Base-by-base conservation (phyloP, 495 filamentous ascomycete genomes). In the Paragyromitra xinjiangensis region DNA sequence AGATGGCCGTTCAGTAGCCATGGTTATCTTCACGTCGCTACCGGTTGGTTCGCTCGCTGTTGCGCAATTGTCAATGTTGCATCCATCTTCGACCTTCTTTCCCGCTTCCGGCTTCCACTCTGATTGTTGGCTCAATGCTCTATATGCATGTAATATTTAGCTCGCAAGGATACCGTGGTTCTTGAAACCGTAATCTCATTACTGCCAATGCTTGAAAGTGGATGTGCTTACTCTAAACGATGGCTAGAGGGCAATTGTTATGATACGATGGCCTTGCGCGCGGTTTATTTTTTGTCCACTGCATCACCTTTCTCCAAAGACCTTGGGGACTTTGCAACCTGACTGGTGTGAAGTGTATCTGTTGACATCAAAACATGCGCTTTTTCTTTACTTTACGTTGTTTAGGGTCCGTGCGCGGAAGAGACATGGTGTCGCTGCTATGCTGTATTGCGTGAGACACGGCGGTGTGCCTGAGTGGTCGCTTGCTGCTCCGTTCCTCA, bases 51-150 rank as follows among this genome's bases (percentile, higher is more conserved):
- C 34, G 37, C 7, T 69, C 34, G 37, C 55, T 62, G 56, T 75
- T 75, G 58, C 65, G 44, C 68, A 62, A 71, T 61, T 69, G 34
- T 11, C 29, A 66, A 53, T 63, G 62, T 39, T 19, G 26, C 67
- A 73, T 56, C 29, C 65, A 69, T 64, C 64, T 42, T 70, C 45
- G 12, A 63, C 19, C 68, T 40, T 69, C 69, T 61, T 59, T 77
- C 42, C 73, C 73, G 73, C 73, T 58, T 76, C 59, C 68, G 74
- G 74, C 74, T 77, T 77, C 74, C 61, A 59, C 48, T 77, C 74
- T 66, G 50, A 77, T 77, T 77, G 74, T 24, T 37, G 40, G 42
- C 51, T 29, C 24, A 55, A 61, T 76, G 68, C 73, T 44, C 26
- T 73, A 61, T 62, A 77, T 73, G 74, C 69, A 73, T 45, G 69